Base-by-base conservation (phyloP, 176 grass and related monocot species). In the Lolium perenne region DNA sequence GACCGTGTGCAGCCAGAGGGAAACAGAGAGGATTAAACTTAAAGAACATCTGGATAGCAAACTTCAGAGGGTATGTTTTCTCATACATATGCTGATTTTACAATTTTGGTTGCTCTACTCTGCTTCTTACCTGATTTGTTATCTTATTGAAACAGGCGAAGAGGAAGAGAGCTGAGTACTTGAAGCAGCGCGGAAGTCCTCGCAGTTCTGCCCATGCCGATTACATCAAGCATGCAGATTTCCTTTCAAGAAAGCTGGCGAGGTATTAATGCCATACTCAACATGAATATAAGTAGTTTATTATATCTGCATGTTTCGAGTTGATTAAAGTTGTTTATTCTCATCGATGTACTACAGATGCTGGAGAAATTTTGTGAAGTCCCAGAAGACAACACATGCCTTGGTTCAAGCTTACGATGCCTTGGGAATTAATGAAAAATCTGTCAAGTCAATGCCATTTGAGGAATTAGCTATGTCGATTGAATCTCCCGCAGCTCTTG, bases 361-460 rank as follows among this genome's bases (percentile, higher is more conserved):
- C 78, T 99, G 97, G 97, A 94, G 89, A 72, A 91, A 63, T 56
- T 99, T 99, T 93, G 94, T 93, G 82, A 96, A 83, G 80, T 94
- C 89, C 38, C 92, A n/a, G 77, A 90, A 86, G 79, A 94, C 97
- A 38, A 99, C 94, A 45, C 70, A 84, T 15, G 49, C 65, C 22
- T 76, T 99, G 71, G 88, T 84, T 81, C 86, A 90, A 93, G 70
- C 92, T 68, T 99, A 96, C 83, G 85, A 90, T 62, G 85, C 86
- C 10, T 89, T 99, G 62, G 86, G 82, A 73, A 84, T 99, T 62
- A 93, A 92, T 68, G 90, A 92, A 69, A 92, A 91, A 57, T 90
- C 97, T 62, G 92, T 94, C 35, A 94, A 94, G 66, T 86, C 72
- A 60, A 99, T 94, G 97, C 94, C 90, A 56, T 99, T 99, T 81